Conservation (phyloP, 768 basidiomycete genomes). For the Xerocomellus chrysenteron region DNA sequence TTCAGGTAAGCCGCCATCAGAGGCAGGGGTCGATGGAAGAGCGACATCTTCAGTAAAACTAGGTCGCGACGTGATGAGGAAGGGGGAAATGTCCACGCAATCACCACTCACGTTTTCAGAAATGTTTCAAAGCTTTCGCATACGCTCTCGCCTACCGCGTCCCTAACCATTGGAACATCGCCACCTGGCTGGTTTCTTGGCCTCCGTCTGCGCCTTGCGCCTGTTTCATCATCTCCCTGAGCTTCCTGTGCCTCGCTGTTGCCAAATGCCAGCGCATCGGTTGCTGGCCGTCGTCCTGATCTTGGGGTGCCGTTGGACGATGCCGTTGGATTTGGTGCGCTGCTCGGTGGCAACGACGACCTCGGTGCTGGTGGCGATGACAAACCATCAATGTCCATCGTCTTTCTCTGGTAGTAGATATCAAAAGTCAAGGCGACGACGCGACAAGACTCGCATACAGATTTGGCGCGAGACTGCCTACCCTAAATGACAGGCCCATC, state of each 20-base stretch:
- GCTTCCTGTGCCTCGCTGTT: conserved; percentile 49
- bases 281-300: conserved; percentile 38
- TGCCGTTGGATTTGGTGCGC: conserved; percentile 40
- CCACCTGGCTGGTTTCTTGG: conserved; percentile 43
- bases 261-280: conserved; percentile 55
- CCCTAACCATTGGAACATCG: conserved; percentile 85
- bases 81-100: neutral
- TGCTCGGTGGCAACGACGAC: conserved; percentile 55
- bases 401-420: conserved; percentile 7
- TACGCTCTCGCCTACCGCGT: conserved; percentile 94
- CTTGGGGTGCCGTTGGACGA: conserved; percentile 37
- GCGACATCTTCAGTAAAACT: conserved; percentile 86
- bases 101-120: conserved; percentile 72
- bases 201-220: conserved; percentile 47
- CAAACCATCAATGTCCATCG: conserved; percentile 57
- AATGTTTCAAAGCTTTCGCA: conserved; percentile 90
- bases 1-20: conserved; percentile 62
- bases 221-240: conserved; percentile 37
- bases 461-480: conserved; percentile 43
- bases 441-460: conserved; percentile 19
- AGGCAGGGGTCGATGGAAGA: conserved; percentile 76
- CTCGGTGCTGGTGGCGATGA: conserved; percentile 56
- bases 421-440: conserved; percentile 26
- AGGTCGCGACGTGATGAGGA: conserved; percentile 1
- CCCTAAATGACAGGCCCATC: conserved; percentile 35